Conservation (phyloP, 177 flowering plant genomes). For the Tripterygium wilfordii region DNA sequence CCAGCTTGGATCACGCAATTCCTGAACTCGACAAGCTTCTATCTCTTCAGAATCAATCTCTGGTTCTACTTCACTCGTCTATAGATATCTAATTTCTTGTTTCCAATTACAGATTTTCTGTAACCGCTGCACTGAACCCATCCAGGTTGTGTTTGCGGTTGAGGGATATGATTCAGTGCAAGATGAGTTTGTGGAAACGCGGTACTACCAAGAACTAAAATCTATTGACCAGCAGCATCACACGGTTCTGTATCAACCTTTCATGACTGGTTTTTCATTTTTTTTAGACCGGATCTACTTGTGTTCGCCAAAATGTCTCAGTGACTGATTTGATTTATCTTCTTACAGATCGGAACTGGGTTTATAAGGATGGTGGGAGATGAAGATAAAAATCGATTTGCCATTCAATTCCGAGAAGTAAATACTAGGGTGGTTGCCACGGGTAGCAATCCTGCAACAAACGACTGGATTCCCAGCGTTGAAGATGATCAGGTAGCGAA, state of each 20-base stretch:
- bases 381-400: slow-evolving; percentile 15
- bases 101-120: not conserved
- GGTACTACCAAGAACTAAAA: slow-evolving; percentile 48
- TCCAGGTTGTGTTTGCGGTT: slow-evolving; percentile 21
- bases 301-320: not conserved
- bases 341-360: slow-evolving; percentile 58
- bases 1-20: slow-evolving; percentile 5
- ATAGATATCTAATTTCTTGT: not conserved
- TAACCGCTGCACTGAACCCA: not conserved
- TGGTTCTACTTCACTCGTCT: slow-evolving; percentile 7
- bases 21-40: slow-evolving; percentile 52
- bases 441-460: slow-evolving; percentile 59
- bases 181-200: slow-evolving; percentile 70
- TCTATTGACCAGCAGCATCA: slow-evolving; percentile 65
- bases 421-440: slow-evolving; percentile 1
- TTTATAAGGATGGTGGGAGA: slow-evolving; percentile 37
- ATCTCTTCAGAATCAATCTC: slow-evolving; percentile 43
- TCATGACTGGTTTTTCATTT: not conserved
- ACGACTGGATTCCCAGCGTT: slow-evolving; percentile 50
- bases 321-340: not conserved
- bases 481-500: slow-evolving; percentile 23
- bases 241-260: slow-evolving; percentile 27
- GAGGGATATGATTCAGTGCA: slow-evolving; percentile 9
- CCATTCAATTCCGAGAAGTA: slow-evolving; percentile 7
- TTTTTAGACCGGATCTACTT: not conserved